Percentiles rank a stretch among this genome's conserved stretches.
Evolutionary conservation across 371 early-diverging fungal genomes (phyloP).

Genomic region (Fennellomyces sp.): DNA sequence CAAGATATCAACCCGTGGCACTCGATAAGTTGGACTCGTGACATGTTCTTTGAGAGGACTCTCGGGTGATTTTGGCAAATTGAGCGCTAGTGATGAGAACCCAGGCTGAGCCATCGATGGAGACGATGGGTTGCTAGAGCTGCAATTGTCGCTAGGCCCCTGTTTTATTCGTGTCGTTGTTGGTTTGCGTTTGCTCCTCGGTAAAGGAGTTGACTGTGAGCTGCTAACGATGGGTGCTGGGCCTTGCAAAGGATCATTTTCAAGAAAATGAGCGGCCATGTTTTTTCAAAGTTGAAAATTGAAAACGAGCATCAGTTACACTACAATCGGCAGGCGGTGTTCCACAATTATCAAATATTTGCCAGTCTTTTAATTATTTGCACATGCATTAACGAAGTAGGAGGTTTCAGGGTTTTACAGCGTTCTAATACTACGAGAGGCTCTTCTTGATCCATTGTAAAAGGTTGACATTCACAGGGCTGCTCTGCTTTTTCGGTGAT

Average conservation of each 20-base stretch:
- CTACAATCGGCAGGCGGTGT: too few species aligned
- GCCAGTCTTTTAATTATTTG: too few species aligned
- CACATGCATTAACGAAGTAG: too few species aligned
- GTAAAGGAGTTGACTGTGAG: conserved; percentile 17
- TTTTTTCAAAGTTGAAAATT: not conserved
- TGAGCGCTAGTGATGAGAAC: conserved; percentile 2
- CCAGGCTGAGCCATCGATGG: not conserved
- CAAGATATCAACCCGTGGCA: conserved; percentile 32
- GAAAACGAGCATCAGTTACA: not conserved
- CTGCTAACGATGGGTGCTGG: not conserved
- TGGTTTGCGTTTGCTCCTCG: not conserved
- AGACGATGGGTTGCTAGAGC: too few species aligned
- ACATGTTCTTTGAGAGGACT: not conserved
- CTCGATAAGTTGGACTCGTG: conserved; percentile 4
- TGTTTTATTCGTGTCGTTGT: not conserved
- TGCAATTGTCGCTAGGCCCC: too few species aligned
- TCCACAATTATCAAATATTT: too few species aligned
- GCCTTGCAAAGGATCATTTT: conserved; percentile 1
- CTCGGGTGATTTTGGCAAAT: not conserved
- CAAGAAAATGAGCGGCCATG: conserved; percentile 5
- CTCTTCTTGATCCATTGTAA: conserved; percentile 7
- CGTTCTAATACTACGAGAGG: not conserved
- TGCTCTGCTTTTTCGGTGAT: not conserved
- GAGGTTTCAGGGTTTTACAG: not conserved
- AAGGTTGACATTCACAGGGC: not conserved